Base-by-base conservation (phyloP, 805 yeast genomes). In the Yarrowia bubula region DNA sequence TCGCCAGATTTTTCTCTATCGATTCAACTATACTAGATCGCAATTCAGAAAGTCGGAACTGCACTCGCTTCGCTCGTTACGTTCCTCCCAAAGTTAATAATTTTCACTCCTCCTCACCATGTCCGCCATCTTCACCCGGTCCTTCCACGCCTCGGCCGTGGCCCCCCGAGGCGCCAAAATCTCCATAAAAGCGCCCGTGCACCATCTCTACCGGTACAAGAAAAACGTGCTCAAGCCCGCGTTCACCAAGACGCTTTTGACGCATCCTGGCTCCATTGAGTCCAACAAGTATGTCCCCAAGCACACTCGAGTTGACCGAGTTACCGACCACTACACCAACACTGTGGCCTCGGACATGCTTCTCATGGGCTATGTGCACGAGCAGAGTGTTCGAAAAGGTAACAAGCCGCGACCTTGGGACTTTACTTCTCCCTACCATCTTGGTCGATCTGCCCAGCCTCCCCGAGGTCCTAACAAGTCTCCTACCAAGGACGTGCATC, bases 101-200 rank as follows among this genome's bases (percentile, higher is more conserved):
- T 55, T 55, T 55, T 55, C 61, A 55, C 61, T 39, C 37, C 18
- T 22, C 46, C 8, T 1, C 44, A n/a, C 38, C 9, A 58, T 58
- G 64, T 58, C 64, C 10, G 28, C 37, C n/a, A 33, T 35, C 10
- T 65, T 65, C 39, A 39, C 47, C 6, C 41, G 71, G 41, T 66
- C 61, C 3, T 69, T 70, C 65, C 71, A 69, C 47, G 50, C 69
- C 41, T 50, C 68, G 14, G 64, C 53, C 13, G 18, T 63, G 10
- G 65, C 60, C 15, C 35, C 68, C 77, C 76, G 66, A 82, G 78
- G 74, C 82, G 70, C 82, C 58, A 88, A 85, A 35, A 84, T 83
- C 75, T 88, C 96, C 43, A 83, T 90, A 61, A 92, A 90, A 41
- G 84, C 88, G 60, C 98, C 99, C 1, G 96, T 93, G 14, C 99